Base-by-base conservation (phyloP, 805 yeast genomes). In the Komagataella mondaviorum region DNA sequence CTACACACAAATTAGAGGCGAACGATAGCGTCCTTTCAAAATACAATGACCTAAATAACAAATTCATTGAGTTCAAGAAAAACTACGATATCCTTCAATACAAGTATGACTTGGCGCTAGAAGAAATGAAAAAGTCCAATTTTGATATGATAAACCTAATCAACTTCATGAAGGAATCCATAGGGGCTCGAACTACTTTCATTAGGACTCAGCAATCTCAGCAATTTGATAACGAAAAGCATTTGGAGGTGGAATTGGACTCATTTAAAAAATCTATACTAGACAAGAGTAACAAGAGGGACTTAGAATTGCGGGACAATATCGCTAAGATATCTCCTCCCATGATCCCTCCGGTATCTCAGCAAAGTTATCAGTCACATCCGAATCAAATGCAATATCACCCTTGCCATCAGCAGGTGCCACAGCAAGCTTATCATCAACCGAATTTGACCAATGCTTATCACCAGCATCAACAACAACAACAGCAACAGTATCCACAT, bases 121-220 rank as follows among this genome's bases (percentile, higher is more conserved):
- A 73, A 4, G 80, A 78, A 49, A 58, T 77, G 52, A 71, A 73
- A 44, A 68, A 70, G 51, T 70, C 76, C 16, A 79, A 78, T 57
- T 58, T 70, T 51, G 88, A 81, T 56, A 67, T 78, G 63, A 73
- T 80, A 2, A 71, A 71, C 44, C 53, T 81, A 6, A 56, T 81
- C 8, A 85, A 80, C 51, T 54, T 64, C 14, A 43, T 66, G 18
- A 65, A 60, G 48, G 68, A 64, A 20, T 18, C 46, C 12, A 44
- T 44, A 8, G 8, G 12, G 17, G 20, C 51, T 16, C 18, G 46
- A n/a, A 44, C 24, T 36, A 48, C 20, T 22, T 23, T 36, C 22
- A 24, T 30, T 16, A 47, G 20, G 45, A 7, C 44, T 7, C 18
- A 39, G 24, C 20, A 30, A 20, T 18, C 20, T n/a, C 14, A 18